Conservation (phyloP, 1,139 yeast genomes). For the Taphrina flavorubra region DNA sequence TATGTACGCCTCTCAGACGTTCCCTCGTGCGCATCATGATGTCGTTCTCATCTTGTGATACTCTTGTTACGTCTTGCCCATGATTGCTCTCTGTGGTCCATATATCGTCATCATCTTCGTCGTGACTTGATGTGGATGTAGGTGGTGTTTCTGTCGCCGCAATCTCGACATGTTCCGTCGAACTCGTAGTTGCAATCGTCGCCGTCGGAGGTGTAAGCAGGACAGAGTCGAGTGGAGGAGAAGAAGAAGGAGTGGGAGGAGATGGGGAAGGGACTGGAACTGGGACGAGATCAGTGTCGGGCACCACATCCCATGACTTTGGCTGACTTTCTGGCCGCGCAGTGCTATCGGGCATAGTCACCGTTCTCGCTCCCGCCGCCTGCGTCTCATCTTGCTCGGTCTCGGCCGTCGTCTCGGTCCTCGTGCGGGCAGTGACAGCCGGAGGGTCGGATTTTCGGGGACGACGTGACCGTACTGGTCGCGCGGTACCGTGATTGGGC, state of each 20-base stretch:
- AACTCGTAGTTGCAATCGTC: not conserved
- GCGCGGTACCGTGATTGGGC: constrained; percentile 42
- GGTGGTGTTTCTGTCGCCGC: constrained; percentile 9
- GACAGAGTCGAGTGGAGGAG: not conserved
- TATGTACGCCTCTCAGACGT: constrained; percentile 17
- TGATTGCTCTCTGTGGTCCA: not conserved
- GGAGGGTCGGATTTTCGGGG: not conserved
- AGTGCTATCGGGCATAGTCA: constrained; percentile 26
- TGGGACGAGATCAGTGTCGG: not conserved
- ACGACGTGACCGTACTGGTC: not conserved
- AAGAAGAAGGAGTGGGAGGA: not conserved
- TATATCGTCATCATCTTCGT: constrained; percentile 2
- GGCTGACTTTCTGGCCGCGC: not conserved
- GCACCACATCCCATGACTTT: not conserved
- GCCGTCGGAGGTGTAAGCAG: not conserved
- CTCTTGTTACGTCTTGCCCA: not conserved
- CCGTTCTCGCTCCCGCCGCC: too few relatives aligned
- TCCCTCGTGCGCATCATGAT: not conserved
- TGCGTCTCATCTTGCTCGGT: not conserved
- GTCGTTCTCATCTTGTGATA: not conserved
- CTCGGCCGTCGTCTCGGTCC: not conserved
- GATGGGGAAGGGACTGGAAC: not conserved
- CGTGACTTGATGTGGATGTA: constrained; percentile 12
- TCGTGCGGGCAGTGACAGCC: not conserved
- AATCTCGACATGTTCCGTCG: not conserved